Base-by-base conservation (phyloP, 495 filamentous ascomycete genomes). In the Talaromyces trachyspermus region DNA sequence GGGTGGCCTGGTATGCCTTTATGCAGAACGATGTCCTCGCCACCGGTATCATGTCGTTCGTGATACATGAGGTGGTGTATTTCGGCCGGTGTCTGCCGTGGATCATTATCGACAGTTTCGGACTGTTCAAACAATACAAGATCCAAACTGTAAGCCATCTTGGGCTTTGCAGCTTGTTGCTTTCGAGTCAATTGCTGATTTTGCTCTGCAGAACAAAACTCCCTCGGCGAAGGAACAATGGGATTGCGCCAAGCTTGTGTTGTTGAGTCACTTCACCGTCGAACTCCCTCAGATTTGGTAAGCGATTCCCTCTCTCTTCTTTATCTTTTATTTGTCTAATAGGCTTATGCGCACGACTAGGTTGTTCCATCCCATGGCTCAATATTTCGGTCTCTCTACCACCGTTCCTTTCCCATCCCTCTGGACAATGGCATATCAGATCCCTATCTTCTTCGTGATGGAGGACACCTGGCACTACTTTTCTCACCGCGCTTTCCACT, bases 391-490 rank as follows among this genome's bases (percentile, higher is more conserved):
- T 54, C 83, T 98, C 61, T 74, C 80, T 15, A 95, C 87, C 48
- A 79, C 83, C 39, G 85, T 96, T 39, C 92, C 94, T 6, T 98
- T 98, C 75, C 92, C 92, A 8, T 66, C 80, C 7, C 48, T 85
- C 53, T 81, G 78, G 61, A 94, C 80, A 46, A 98, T 98, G 76
- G 85, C 85, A 42, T 84, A 85, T 56, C 92, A 98, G 49, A 95
- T 98, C 49, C 78, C 83, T 29, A 72, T 96, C 58, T 95, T 98
- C 76, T 98, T 98, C 65, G 78, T 97, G 33, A 61, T 96, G 57
- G 92, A 98, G 64, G 92, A 98, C 66, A 76, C 94, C 41, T 98
- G 94, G 94, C 92, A 98, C 63, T 98, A 98, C 74, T 98, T 91
- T 80, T 82, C 78, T 41, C 92, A 98, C 69, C 89, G 92, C 52